Conservation (phyloP, 441 rosid species). For the Cnidoscolus chayamansa region DNA sequence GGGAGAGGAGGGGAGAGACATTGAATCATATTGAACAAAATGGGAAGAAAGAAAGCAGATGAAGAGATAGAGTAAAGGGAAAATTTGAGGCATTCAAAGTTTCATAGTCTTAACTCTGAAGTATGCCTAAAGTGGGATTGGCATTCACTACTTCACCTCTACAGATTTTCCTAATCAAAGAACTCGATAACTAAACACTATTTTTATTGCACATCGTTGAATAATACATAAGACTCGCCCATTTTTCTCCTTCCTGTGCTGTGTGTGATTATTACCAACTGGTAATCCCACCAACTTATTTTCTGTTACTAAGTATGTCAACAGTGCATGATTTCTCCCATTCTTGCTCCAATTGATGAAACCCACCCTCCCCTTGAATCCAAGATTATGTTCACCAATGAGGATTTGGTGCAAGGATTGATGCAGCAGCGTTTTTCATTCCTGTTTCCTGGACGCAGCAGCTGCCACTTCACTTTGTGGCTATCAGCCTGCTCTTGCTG, state of each 20-base stretch:
- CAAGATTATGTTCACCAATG: constrained; percentile 16
- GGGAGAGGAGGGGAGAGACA: no score
- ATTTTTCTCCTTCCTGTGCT: not conserved
- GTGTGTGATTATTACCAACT: constrained; percentile 24
- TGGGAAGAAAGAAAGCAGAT: not conserved
- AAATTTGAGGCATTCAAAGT: constrained; percentile 13
- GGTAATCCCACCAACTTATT: constrained; percentile 27
- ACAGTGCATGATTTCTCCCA: constrained; percentile 19
- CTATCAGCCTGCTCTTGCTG: constrained; percentile 20
- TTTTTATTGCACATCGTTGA: constrained; percentile 34
- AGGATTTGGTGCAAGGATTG: constrained; percentile 11
- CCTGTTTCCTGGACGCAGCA: constrained; percentile 26
- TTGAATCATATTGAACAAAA: not conserved
- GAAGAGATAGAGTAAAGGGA: not conserved
- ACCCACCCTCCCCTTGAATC: constrained; percentile 15
- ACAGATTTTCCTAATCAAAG: constrained; percentile 23
- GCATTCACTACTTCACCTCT: constrained; percentile 32
- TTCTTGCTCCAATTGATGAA: constrained; percentile 18
- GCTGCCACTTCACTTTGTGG: constrained; percentile 21
- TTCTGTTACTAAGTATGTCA: constrained; percentile 20
- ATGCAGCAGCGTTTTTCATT: constrained; percentile 2
- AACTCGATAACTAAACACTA: constrained; percentile 30
- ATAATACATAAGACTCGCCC: constrained; percentile 22
- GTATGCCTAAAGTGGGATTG: constrained; percentile 21
- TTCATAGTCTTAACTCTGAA: constrained; percentile 13